phyloP scores from a whole-genome alignment of 2,329 filamentous ascomycete genomes.

The Grosmannia clavigera region DNA sequence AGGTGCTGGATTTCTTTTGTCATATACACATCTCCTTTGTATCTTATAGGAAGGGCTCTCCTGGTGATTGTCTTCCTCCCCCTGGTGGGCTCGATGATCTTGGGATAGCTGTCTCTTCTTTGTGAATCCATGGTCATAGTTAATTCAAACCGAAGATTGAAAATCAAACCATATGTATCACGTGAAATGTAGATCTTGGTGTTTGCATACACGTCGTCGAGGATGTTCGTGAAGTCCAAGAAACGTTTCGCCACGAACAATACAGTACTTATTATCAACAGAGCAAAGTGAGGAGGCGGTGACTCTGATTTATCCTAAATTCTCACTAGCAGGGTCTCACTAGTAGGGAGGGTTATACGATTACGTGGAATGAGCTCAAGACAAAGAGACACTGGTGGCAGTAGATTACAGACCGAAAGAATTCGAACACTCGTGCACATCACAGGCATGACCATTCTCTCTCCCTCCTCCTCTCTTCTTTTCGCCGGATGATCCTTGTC shows the following conservation, averaged over 20 bases:
- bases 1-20: constrained; percentile 7
- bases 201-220: no score
- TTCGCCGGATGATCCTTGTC: no score
- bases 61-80: constrained; percentile 26
- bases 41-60: constrained; percentile 25
- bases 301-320: no score
- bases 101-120: constrained; percentile 2
- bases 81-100: constrained; percentile 13
- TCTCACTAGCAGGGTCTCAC: neutral
- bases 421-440: neutral
- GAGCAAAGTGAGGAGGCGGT: no score
- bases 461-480: neutral
- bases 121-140: constrained; percentile 17
- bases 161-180: neutral
- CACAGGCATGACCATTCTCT: neutral
- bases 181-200: neutral
- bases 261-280: no score
- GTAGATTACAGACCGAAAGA: neutral
- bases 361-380: neutral
- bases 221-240: no score
- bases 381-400: neutral
- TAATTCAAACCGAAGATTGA: constrained; percentile 23
- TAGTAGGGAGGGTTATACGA: neutral
- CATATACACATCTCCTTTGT: constrained; percentile 17
- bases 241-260: no score